Evolutionary conservation across 164 flowering plant genomes (phyloP), one percentile per base, ranked within the genome.

Genomic region (Echeveria elegans): DNA sequence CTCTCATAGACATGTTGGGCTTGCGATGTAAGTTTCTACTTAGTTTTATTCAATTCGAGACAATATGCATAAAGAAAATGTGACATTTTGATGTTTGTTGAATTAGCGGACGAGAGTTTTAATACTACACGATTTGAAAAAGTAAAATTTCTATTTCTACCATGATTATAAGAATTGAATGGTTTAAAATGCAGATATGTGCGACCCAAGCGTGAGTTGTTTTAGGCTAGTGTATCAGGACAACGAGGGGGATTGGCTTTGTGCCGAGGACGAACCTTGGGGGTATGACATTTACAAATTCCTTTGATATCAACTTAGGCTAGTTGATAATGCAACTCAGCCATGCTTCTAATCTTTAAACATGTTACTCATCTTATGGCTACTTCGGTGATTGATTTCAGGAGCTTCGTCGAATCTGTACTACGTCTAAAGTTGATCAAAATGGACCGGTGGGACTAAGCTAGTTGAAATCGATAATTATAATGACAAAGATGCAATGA

Each of bases 231-330:
- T 81, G 30, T 85, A 81, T 63, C 86, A 79, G 66, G 90, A 85
- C 75, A 76, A 60, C 31, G 85, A 87, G 68, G 92, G 92, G 31
- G 92, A 82, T 45, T 87, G 92, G 92, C 76, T 82, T 34, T 82
- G 82, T 69, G 89, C 84, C 12, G 85, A 78, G 62, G 92, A 85
- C 68, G 76, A 77, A 41, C 88, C 88, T 23, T 87, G 92, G 92
- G 45, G 74, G 92, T 87, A 82, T 16, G 77, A 73, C 9, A 37
- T 7, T 9, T 61, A 30, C 9, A 8, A 61, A 6, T 61, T 30
- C 24, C 26, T 6, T n/a, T 5, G 1, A 21, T 6, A 50, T 23
- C 47, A 15, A 43, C 47, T 43, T 43, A 43, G 16, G 18, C 15
- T 43, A 43, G 18, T 43, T 43, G 41, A n/a, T n/a, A n/a, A 8